Conservation (phyloP, 768 basidiomycete genomes). For the Epithele typhae region DNA sequence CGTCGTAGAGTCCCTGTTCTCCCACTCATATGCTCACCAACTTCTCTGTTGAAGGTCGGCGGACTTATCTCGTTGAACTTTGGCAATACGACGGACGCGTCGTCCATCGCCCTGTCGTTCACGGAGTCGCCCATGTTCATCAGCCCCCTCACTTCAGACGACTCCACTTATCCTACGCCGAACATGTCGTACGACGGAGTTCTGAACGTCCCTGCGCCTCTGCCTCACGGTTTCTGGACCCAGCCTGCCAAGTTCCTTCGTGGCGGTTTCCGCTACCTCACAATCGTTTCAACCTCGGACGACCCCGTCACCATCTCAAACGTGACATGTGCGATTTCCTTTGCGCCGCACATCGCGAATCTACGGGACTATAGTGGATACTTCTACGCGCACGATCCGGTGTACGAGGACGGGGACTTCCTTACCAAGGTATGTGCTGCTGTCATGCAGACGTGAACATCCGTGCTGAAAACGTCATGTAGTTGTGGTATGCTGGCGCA, state of each 20-base stretch:
- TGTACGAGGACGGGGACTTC: slow-evolving; percentile 42
- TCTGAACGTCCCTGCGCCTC: slow-evolving; percentile 35
- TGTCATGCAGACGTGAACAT: no score
- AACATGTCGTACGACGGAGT: slow-evolving; percentile 46
- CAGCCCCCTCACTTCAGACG: slow-evolving; percentile 47
- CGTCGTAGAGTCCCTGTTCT: no score
- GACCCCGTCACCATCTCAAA: slow-evolving; percentile 41
- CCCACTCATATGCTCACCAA: no score
- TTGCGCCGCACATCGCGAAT: slow-evolving; percentile 49
- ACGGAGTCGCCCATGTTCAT: slow-evolving; percentile 56
- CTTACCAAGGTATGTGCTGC: slow-evolving; percentile 38
- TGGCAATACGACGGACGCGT: slow-evolving; percentile 25
- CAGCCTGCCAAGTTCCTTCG: slow-evolving; percentile 42
- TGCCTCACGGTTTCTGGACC: slow-evolving; percentile 39
- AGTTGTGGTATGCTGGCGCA: slow-evolving; percentile 56
- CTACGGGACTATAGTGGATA: slow-evolving; percentile 48
- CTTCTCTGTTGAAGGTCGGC: no score
- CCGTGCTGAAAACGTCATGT: no score
- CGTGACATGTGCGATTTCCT: slow-evolving; percentile 49
- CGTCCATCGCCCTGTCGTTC: slow-evolving; percentile 48
- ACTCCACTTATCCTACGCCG: slow-evolving; percentile 30
- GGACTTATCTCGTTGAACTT: slow-evolving; percentile 49
- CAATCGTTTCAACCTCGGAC: slow-evolving; percentile 36
- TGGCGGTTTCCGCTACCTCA: slow-evolving; percentile 53
- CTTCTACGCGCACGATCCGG: slow-evolving; percentile 44